Evolutionary conservation across 495 filamentous ascomycete species (phyloP), one percentile per base, ranked within the genome.

Genomic region (Neurospora discreta): DNA sequence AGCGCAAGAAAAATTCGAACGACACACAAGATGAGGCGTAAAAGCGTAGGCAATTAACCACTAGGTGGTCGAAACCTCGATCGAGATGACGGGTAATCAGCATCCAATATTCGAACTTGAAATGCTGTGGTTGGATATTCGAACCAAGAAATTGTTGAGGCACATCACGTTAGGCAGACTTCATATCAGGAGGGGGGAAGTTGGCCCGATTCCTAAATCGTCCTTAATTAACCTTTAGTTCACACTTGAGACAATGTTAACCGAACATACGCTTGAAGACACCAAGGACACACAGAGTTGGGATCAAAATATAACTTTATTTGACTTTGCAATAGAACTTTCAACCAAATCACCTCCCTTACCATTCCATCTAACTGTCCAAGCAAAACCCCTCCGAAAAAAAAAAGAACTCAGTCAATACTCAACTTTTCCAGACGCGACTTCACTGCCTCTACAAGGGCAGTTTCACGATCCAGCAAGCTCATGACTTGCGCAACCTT

Each of bases 401-500:
- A 65, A 5, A 65, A 3, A 18, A 33, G 16, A 30, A 65, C 69
- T 74, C 74, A 77, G 30, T 76, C 78, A 74, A 80, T 11, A 44
- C 70, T 80, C 26, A 81, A 69, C 44, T 71, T 76, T 69, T 81
- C 79, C n/a, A 81, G 75, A 10, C 79, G 74, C 23, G 72, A 68
- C 69, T 80, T 81, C 16, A 80, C 74, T 30, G 84, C 86, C 72
- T 88, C 85, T 38, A 88, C 84, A 70, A 88, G 77, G 9, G 83
- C 84, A 18, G 84, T 80, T 84, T 94, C 91, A 79, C 91, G 83
- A 46, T 93, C 90, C 74, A 94, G 83, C 79, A 93, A 84, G 70
- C 81, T 82, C 84, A 90, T 91, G 13, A 92, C 88, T 79, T 93
- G 89, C 18, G 84, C 83, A 72, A 92, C 79, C 82, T 90, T 92